phyloP scores from a whole-genome alignment of 208 protist species.

The Leishmania arabica region DNA sequence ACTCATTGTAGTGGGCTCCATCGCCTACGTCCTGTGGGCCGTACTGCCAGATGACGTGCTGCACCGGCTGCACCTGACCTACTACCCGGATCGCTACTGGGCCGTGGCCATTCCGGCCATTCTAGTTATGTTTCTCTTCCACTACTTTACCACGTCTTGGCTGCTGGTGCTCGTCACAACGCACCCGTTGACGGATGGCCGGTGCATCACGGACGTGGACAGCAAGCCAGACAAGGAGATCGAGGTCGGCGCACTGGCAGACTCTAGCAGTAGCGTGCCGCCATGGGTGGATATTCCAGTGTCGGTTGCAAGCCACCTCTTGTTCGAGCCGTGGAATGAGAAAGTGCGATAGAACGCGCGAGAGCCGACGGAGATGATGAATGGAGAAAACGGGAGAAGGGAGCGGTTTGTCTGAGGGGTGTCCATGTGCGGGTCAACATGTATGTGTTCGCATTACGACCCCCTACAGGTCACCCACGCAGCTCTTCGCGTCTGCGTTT shows the following conservation, averaged over 20 bases:
- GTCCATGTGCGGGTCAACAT: not conserved
- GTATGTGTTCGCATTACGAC: not conserved
- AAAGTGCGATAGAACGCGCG: slow-evolving; percentile 22
- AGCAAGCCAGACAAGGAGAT: slow-evolving; percentile 55
- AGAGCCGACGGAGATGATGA: not conserved
- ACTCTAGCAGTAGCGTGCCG: slow-evolving; percentile 64
- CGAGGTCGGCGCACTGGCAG: slow-evolving; percentile 51
- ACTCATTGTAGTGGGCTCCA: slow-evolving; percentile 52
- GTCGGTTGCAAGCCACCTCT: slow-evolving; percentile 63
- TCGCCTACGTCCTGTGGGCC: slow-evolving; percentile 82
- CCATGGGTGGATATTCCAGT: slow-evolving; percentile 87
- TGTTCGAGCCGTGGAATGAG: slow-evolving; percentile 86
- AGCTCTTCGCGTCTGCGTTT: not conserved
- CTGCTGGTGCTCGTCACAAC: slow-evolving; percentile 71
- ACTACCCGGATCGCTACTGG: slow-evolving; percentile 94
- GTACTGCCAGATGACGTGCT: slow-evolving; percentile 62
- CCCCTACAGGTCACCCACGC: not conserved
- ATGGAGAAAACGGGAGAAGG: no score
- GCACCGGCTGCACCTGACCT: slow-evolving; percentile 67
- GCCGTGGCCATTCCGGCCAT: slow-evolving; percentile 81
- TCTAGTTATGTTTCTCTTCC: slow-evolving; percentile 75
- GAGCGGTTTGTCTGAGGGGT: not conserved
- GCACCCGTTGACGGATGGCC: slow-evolving; percentile 72
- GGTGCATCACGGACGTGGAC: slow-evolving; percentile 75
- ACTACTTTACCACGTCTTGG: slow-evolving; percentile 70